Conservation (phyloP, 352 stramenopile genomes). For the Phytophthora brassicae region DNA sequence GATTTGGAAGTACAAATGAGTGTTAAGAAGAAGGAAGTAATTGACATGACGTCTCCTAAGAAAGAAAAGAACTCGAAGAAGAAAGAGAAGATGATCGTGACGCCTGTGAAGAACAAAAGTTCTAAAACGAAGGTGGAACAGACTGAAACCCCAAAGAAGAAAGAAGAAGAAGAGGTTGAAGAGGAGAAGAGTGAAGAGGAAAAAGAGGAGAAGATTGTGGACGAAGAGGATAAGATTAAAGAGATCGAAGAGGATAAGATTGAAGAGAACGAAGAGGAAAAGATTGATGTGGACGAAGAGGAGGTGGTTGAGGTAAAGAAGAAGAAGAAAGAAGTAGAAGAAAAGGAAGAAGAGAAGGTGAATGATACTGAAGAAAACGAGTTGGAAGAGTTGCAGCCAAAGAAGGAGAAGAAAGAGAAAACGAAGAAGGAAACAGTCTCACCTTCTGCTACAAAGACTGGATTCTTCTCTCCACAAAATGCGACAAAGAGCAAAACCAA, state of each 20-base stretch:
- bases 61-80: conserved; percentile 29
- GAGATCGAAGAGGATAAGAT: no score
- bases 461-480: conserved; percentile 31
- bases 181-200: neutral
- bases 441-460: conserved; percentile 15
- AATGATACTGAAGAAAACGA: conserved; percentile 4
- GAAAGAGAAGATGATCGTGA: conserved; percentile 18
- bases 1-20: conserved; percentile 38
- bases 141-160: neutral
- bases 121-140: conserved; percentile 10
- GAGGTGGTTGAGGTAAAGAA: neutral
- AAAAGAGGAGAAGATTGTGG: conserved; percentile 1
- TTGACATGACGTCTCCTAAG: conserved; percentile 38
- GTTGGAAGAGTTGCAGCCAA: conserved; percentile 15
- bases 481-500: conserved; percentile 27
- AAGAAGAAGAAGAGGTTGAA: conserved; percentile 3
- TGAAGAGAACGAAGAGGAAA: neutral
- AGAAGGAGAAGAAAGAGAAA: conserved; percentile 9
- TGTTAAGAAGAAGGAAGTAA: conserved; percentile 30
- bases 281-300: neutral
- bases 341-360: neutral
- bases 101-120: conserved; percentile 11
- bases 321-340: conserved; percentile 11
- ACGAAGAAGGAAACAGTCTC: conserved; percentile 20
- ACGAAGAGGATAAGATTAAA: conserved; percentile 1